Conservation (phyloP, 2,329 filamentous ascomycete genomes). For the Botrytis cinerea region DNA sequence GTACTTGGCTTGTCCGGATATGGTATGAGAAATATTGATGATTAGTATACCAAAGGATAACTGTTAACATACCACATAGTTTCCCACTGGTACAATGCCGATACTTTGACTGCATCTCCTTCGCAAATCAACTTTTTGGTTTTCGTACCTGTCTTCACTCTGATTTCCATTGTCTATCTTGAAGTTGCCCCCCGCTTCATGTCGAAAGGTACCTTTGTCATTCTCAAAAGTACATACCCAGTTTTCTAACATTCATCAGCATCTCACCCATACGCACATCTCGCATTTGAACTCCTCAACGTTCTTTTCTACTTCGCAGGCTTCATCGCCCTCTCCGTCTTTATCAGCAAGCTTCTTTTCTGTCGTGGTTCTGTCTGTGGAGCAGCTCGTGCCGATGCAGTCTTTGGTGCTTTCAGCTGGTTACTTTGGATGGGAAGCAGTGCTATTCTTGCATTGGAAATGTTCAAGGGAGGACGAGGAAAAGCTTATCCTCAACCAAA, state of each 20-base stretch:
- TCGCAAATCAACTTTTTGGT: slow-evolving; percentile 60
- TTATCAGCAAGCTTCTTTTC: slow-evolving; percentile 56
- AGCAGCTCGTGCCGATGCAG: slow-evolving; percentile 56
- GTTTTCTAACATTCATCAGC: slow-evolving; percentile 36
- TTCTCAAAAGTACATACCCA: neutral
- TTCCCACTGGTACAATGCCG: slow-evolving; percentile 59
- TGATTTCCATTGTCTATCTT: slow-evolving; percentile 57
- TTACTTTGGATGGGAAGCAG: slow-evolving; percentile 54
- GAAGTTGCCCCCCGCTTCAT: slow-evolving; percentile 51
- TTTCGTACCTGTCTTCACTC: slow-evolving; percentile 55
- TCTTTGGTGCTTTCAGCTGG: slow-evolving; percentile 56
- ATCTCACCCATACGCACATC: slow-evolving; percentile 51
- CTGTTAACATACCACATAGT: slow-evolving; percentile 47
- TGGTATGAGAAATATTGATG: slow-evolving; percentile 43
- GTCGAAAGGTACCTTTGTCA: slow-evolving; percentile 32
- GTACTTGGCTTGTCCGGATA: slow-evolving; percentile 53
- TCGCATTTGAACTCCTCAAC: slow-evolving; percentile 55
- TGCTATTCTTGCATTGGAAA: slow-evolving; percentile 49
- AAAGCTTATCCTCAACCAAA: slow-evolving; percentile 38
- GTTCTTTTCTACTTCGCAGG: slow-evolving; percentile 59
- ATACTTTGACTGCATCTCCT: slow-evolving; percentile 57
- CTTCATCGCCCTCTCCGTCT: slow-evolving; percentile 59
- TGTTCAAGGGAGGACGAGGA: slow-evolving; percentile 47
- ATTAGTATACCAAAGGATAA: slow-evolving; percentile 2
- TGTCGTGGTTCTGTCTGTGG: slow-evolving; percentile 60